Evolutionary conservation across 495 filamentous ascomycete species (phyloP).

Genomic region (Lichina pygmaea): DNA sequence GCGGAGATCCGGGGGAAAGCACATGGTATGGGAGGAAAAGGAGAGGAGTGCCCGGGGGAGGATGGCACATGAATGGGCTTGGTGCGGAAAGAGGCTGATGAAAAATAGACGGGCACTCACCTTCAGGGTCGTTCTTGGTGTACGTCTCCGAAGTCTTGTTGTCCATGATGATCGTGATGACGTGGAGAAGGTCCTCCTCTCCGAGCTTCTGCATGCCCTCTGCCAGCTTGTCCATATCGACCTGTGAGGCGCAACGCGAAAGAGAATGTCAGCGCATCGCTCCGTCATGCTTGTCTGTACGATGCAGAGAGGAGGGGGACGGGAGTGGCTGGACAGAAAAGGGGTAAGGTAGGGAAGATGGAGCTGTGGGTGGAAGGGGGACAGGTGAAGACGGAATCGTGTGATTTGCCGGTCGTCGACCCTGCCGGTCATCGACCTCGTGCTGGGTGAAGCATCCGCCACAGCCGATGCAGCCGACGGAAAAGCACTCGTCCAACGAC

Average conservation of each 20-base stretch:
- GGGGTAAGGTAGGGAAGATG: too few relatives aligned
- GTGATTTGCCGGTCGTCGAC: too few relatives aligned
- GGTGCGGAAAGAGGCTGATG: too few relatives aligned
- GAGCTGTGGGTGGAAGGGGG: too few relatives aligned
- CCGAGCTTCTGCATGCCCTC: conserved; percentile 63
- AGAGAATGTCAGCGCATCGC: not conserved
- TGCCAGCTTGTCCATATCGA: conserved; percentile 93
- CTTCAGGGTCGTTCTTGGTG: conserved; percentile 88
- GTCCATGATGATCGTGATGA: conserved; percentile 95
- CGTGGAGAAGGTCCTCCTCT: conserved; percentile 75
- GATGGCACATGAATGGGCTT: too few relatives aligned
- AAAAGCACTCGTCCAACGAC: too few relatives aligned
- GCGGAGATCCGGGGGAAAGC: not conserved
- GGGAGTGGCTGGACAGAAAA: too few relatives aligned
- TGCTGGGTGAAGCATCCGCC: too few relatives aligned
- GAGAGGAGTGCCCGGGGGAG: not conserved
- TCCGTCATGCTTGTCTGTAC: too few relatives aligned
- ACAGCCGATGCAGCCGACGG: too few relatives aligned
- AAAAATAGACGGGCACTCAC: conserved; percentile 20
- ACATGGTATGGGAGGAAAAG: conserved; percentile 1
- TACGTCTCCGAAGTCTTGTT: conserved; percentile 80
- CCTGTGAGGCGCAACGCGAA: conserved; percentile 9
- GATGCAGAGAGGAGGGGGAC: not conserved
- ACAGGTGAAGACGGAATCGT: too few relatives aligned
- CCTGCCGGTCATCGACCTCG: too few relatives aligned